Evolutionary conservation across 2,329 filamentous ascomycete genomes (phyloP).

Genomic region (Nemania diffusa): DNA sequence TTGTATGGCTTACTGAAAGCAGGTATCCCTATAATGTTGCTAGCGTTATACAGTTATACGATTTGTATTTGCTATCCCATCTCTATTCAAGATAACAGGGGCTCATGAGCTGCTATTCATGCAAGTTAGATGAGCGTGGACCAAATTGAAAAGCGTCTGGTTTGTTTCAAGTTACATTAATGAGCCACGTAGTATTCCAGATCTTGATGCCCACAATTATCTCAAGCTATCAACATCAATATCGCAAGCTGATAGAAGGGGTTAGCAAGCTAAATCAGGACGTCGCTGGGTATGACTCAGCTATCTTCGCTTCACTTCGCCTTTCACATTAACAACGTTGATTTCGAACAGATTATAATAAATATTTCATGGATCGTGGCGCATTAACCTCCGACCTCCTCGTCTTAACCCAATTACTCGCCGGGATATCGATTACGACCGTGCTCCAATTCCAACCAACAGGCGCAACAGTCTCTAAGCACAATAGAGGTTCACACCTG

Average conservation of each 20-base stretch:
- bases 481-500: background rate
- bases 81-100: background rate
- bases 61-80: background rate
- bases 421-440: constrained; percentile 8
- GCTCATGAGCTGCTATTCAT: background rate
- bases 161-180: background rate
- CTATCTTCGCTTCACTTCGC: background rate
- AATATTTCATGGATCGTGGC: constrained; percentile 16
- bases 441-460: background rate
- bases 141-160: background rate
- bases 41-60: constrained; percentile 12
- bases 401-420: constrained; percentile 8
- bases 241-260: background rate
- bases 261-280: background rate
- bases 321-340: background rate
- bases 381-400: constrained; percentile 14
- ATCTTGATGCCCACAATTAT: background rate
- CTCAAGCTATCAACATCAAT: too few species aligned
- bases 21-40: background rate
- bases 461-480: background rate
- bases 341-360: constrained; percentile 1
- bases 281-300: background rate
- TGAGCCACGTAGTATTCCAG: background rate
- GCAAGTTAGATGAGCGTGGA: background rate
- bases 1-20: background rate